These are phyloP conservation scores for Neurospora sublineolata DNA, from an alignment of 495 filamentous ascomycete species.

Conservation along the genomic window DNA sequence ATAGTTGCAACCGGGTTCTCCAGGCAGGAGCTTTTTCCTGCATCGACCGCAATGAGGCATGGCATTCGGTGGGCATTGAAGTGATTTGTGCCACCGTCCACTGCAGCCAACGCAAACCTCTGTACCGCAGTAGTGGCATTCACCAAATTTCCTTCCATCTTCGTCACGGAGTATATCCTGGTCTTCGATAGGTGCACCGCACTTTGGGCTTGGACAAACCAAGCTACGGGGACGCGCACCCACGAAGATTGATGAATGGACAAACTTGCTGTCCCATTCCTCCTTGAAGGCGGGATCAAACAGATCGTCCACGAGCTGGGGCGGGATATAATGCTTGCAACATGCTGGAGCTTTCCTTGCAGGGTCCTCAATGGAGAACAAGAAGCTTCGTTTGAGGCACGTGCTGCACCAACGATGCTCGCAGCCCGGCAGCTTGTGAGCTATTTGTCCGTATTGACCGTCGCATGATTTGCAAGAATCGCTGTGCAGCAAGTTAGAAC, in stretches of 20 bases:
- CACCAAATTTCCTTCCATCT: constrained; percentile 41
- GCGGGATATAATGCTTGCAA: constrained; percentile 61
- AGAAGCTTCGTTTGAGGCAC: constrained; percentile 63
- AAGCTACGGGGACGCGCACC: constrained; percentile 56
- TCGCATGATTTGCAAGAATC: not conserved
- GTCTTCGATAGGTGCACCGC: constrained; percentile 67
- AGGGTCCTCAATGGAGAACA: constrained; percentile 59
- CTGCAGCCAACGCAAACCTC: constrained; percentile 67
- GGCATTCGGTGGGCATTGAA: constrained; percentile 60
- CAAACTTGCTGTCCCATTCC: constrained; percentile 65
- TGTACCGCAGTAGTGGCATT: constrained; percentile 55
- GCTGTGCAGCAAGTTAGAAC: not conserved
- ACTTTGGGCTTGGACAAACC: constrained; percentile 21
- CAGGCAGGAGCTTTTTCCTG: constrained; percentile 45
- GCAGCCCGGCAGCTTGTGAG: constrained; percentile 30
- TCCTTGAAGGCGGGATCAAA: constrained; percentile 63
- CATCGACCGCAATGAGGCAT: constrained; percentile 72
- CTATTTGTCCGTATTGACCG: not conserved
- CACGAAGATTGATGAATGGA: constrained; percentile 58
- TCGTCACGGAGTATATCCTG: constrained; percentile 43
- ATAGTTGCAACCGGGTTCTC: constrained; percentile 69
- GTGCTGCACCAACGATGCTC: constrained; percentile 66
- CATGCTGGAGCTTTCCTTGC: constrained; percentile 72
- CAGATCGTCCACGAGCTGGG: constrained; percentile 61
- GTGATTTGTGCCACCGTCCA: constrained; percentile 55